A percentile compares a stretch with the other conserved stretches of the same genome.
Evolutionary conservation across 108 stramenopile genomes (phyloP).

Genomic region (Cyclostephanos tholiformis): DNA sequence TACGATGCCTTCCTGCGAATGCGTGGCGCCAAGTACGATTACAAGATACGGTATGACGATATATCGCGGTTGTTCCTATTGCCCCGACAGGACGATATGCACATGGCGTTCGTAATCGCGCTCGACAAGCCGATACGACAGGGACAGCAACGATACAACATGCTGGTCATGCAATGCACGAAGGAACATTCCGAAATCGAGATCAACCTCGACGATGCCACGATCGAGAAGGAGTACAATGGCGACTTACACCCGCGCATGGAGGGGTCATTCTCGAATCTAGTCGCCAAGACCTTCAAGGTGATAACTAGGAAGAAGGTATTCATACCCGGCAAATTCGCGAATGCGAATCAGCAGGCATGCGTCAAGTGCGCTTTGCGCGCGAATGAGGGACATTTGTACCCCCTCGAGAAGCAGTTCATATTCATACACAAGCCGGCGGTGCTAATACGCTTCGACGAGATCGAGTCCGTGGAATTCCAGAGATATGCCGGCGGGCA

Average conservation of each 20-base stretch:
- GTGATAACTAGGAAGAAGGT: constrained; percentile 96
- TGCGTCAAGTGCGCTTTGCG: constrained; percentile 89
- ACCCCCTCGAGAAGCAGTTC: constrained; percentile 98
- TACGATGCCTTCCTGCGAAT: constrained; percentile 90
- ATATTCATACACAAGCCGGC: constrained; percentile 99
- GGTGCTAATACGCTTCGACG: constrained; percentile 95
- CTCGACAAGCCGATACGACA: constrained; percentile 97
- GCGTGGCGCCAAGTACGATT: constrained; percentile 96
- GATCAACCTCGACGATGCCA: constrained; percentile 92
- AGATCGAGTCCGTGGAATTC: constrained; percentile 96
- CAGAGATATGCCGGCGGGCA: constrained; percentile 93
- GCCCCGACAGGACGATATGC: constrained; percentile 93
- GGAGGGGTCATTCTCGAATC: constrained; percentile 91
- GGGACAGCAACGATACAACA: constrained; percentile 96
- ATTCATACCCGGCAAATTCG: constrained; percentile 93
- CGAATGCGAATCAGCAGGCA: constrained; percentile 84
- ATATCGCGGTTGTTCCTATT: constrained; percentile 94
- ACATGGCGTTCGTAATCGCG: constrained; percentile 97
- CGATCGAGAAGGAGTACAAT: constrained; percentile 90
- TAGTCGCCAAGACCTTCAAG: constrained; percentile 98
- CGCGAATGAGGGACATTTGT: constrained; percentile 96
- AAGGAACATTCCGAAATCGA: constrained; percentile 83
- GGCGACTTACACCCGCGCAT: constrained; percentile 88
- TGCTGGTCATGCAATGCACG: constrained; percentile 94
- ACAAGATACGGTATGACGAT: constrained; percentile 97